These are phyloP conservation scores for Petunia secreta DNA, from an alignment of 257 asterid genomes.

Conservation along the genomic window DNA sequence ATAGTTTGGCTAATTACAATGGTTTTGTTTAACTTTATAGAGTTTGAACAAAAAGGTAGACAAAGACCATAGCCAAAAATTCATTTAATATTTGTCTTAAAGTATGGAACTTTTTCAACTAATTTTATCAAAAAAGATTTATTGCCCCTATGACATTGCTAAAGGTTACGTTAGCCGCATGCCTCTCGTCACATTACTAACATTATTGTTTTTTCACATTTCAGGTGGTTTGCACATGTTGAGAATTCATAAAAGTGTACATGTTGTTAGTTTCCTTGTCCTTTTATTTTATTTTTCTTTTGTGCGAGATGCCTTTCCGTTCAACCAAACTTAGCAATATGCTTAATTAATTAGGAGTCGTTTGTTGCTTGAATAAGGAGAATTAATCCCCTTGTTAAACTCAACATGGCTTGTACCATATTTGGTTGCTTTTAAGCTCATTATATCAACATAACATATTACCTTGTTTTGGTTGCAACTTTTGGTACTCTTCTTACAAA, in stretches of 20 bases:
- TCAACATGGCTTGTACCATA: too few relatives aligned
- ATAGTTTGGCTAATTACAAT: constrained; percentile 27
- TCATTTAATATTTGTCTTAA: constrained; percentile 11
- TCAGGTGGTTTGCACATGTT: constrained; percentile 21
- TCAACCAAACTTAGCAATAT: background rate
- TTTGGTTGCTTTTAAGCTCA: too few relatives aligned
- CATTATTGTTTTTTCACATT: background rate
- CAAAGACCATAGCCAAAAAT: background rate
- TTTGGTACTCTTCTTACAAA: too few relatives aligned
- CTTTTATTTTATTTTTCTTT: too few relatives aligned
- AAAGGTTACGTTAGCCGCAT: constrained; percentile 10
- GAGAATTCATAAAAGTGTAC: background rate
- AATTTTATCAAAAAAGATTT: background rate
- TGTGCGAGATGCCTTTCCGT: background rate
- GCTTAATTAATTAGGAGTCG: too few relatives aligned
- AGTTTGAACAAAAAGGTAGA: constrained; percentile 23
- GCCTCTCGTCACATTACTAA: background rate
- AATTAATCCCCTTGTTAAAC: too few relatives aligned
- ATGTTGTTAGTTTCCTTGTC: background rate
- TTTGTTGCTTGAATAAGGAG: too few relatives aligned
- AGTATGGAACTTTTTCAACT: background rate
- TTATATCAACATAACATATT: too few relatives aligned
- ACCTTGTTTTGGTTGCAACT: too few relatives aligned
- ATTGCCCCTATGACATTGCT: constrained; percentile 8
- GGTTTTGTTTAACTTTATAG: constrained; percentile 10